phyloP scores from a whole-genome alignment of 23 red algal genomes.

The Porphyridium purpureum region DNA sequence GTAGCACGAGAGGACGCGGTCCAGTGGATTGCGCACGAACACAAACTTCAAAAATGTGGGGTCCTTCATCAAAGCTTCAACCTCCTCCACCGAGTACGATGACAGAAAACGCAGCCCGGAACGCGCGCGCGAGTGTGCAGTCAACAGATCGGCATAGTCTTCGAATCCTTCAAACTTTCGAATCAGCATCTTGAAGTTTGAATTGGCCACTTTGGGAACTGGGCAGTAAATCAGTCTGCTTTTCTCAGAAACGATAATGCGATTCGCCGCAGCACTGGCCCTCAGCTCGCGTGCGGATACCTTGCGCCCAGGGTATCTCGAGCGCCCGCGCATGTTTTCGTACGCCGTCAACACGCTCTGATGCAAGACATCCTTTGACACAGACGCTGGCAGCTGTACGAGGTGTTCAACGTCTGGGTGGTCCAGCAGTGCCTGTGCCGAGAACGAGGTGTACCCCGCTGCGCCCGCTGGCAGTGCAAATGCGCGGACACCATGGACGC shows the following conservation, averaged over 20 bases:
- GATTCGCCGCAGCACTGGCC: no score
- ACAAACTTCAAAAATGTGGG: constrained; percentile 43
- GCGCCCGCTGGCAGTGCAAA: neutral
- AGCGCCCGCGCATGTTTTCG: no score
- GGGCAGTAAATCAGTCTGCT: constrained; percentile 46
- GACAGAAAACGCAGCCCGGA: constrained; percentile 58
- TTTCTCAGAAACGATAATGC: constrained; percentile 41
- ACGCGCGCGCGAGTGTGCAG: constrained; percentile 9
- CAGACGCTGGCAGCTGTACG: no score
- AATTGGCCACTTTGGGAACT: constrained; percentile 60
- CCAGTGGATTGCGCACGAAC: constrained; percentile 67
- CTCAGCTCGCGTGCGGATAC: no score
- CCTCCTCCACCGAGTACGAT: constrained; percentile 39
- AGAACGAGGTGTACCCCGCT: neutral
- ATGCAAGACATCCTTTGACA: no score
- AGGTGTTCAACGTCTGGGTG: no score
- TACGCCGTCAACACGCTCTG: no score
- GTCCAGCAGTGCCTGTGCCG: no score
- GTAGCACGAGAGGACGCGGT: constrained; percentile 51
- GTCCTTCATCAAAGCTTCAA: constrained; percentile 15
- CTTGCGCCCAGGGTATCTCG: no score
- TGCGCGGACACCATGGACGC: neutral
- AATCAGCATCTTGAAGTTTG: constrained; percentile 68
- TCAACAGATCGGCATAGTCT: constrained; percentile 28
- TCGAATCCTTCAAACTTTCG: constrained; percentile 26